phyloP scores from a whole-genome alignment of 1,284 basidiomycete species.

The Boletus hoseneyae region DNA sequence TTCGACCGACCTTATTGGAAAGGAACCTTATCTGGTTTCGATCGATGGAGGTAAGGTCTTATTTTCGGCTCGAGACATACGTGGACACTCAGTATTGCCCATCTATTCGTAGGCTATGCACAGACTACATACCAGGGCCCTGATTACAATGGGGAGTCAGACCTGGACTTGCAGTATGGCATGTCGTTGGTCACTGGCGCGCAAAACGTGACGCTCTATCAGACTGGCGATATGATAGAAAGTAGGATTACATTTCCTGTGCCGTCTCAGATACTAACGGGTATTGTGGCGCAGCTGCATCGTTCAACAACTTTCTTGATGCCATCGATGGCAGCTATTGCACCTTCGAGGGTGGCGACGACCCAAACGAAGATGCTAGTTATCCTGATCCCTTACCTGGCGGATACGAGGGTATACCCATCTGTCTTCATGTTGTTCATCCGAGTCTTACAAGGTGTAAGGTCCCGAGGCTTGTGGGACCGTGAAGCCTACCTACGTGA shows the following conservation, averaged over 20 bases:
- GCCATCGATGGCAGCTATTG: conserved; percentile 53
- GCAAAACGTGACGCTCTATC: too few species aligned
- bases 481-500: too few species aligned
- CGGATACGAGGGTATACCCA: conserved; percentile 34
- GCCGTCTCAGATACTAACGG: not conserved
- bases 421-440: not conserved
- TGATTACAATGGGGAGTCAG: conserved; percentile 48
- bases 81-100: not conserved
- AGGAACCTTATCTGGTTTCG: not conserved
- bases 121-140: conserved; percentile 37
- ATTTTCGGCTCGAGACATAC: not conserved
- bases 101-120: not conserved
- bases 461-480: conserved; percentile 20
- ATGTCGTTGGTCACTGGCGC: too few species aligned
- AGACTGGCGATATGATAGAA: conserved; percentile 35
- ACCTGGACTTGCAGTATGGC: conserved; percentile 51
- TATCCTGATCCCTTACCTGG: conserved; percentile 49
- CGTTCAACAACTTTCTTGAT: conserved; percentile 46
- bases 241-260: conserved; percentile 22
- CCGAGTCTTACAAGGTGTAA: not conserved
- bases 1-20: conserved; percentile 10
- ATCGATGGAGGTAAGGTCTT: conserved; percentile 18
- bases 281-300: conserved; percentile 32
- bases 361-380: conserved; percentile 43
- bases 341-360: conserved; percentile 58